Conservation (phyloP, 73 alveolate genomes). For the Paramecium pentaurelia region DNA sequence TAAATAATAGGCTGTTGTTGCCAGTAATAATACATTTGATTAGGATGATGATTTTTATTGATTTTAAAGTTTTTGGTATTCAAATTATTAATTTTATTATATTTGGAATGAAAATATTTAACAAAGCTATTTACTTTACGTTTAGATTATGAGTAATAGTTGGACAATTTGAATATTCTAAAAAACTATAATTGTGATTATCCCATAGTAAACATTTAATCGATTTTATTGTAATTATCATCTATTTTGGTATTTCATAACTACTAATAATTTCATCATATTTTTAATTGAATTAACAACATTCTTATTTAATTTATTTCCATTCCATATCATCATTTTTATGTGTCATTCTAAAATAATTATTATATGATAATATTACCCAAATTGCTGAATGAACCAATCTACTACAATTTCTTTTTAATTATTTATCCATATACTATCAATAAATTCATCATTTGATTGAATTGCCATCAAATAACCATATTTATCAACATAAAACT, state of each 20-base stretch:
- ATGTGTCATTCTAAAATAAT: background rate
- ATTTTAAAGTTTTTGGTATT: background rate
- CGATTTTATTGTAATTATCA: background rate
- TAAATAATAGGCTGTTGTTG: constrained; percentile 83
- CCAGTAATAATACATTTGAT: background rate
- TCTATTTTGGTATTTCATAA: background rate
- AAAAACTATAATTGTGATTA: background rate
- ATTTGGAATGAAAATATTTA: background rate
- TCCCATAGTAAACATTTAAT: background rate
- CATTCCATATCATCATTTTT: background rate
- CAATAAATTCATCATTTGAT: background rate
- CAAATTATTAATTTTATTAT: background rate
- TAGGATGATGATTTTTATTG: background rate
- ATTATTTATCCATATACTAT: background rate
- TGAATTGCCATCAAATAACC: background rate
- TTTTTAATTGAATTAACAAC: background rate
- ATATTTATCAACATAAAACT: background rate
- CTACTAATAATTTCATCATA: background rate
- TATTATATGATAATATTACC: background rate
- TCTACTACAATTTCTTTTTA: background rate
- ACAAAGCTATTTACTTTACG: background rate
- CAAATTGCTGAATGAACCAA: background rate
- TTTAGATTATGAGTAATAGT: background rate
- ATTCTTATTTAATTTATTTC: background rate
- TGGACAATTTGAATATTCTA: background rate